Base-by-base conservation (phyloP, 345 rosid genomes). In the Mangifera indica region DNA sequence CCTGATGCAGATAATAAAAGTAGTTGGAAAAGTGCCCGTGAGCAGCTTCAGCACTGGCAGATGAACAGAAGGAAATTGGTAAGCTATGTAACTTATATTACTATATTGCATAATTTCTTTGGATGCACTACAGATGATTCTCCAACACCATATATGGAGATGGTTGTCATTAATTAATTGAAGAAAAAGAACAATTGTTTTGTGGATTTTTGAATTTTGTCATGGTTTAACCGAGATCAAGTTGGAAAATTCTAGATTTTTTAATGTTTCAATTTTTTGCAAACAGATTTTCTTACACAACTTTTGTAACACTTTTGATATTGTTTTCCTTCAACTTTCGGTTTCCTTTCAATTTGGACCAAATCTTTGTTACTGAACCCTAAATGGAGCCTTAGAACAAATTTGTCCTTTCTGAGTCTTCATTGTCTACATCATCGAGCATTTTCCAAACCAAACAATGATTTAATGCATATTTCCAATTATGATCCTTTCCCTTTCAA, bases 21-120 rank as follows among this genome's bases (percentile, higher is more conserved):
- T 80, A 89, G 84, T 79, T 93, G 96, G 96, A 93, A 83, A 78
- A 93, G 91, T 79, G 88, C 94, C 40, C 88, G 80, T 29, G 97
- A 93, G 81, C 98, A 91, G 83, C 94, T 91, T 86, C 97, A 91
- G 81, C 98, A 93, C 74, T 93, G 98, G 98, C 97, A 93, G 83
- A 91, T 93, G 91, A 93, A 93, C 82, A 85, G 98, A 78, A 89
- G 98, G 82, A 93, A 87, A 78, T 81, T 93, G 85, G 98, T 93
- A 84, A 26, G 89, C 53, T 49, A 24, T 57, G 24, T 69, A 10
- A 14, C 17, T 57, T 53, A 3, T 66, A 26, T 56, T 62, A 10
- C 52, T 71, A 3, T 34, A 45, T 18, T 68, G 46, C 51, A 18
- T 57, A 32, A 2, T 46, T 57, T 57, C 52, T 59, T 1, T 10